Evolutionary conservation across 1,284 basidiomycete genomes (phyloP).

Genomic region (Fomitopsis palustris): DNA sequence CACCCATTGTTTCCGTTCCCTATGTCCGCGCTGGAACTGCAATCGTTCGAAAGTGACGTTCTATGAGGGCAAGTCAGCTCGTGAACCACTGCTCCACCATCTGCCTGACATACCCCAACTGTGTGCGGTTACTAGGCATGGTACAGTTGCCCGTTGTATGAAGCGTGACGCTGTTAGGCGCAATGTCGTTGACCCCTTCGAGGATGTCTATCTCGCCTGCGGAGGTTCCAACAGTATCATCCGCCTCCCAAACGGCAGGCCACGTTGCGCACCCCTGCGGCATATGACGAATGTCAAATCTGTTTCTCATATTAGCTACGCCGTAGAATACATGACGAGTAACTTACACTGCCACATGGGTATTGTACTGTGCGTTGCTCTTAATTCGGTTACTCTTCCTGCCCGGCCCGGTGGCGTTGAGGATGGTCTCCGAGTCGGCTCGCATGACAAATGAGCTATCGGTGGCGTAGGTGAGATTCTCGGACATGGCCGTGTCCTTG

Average conservation of each 20-base stretch:
- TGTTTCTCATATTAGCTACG: background rate
- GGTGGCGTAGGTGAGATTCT: constrained; percentile 30
- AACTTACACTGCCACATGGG: constrained; percentile 55
- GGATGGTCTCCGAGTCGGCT: constrained; percentile 45
- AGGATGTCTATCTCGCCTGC: constrained; percentile 35
- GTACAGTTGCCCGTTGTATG: constrained; percentile 51
- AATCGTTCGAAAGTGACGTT: constrained; percentile 13
- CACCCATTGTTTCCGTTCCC: constrained; percentile 59
- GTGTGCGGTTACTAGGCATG: constrained; percentile 16
- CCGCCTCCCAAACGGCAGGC: constrained; percentile 52
- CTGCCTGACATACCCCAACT: constrained; percentile 21
- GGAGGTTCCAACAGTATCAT: constrained; percentile 30
- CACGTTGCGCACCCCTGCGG: constrained; percentile 64
- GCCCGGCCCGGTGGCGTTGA: constrained; percentile 46
- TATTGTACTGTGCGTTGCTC: constrained; percentile 49
- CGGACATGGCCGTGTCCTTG: constrained; percentile 27
- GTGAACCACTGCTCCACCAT: too few species aligned
- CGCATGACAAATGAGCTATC: constrained; percentile 38
- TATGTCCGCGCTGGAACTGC: constrained; percentile 27
- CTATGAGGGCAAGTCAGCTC: constrained; percentile 7
- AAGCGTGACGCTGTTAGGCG: constrained; percentile 49
- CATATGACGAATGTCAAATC: constrained; percentile 52
- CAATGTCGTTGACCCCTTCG: constrained; percentile 50
- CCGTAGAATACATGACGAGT: background rate
- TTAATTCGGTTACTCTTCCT: constrained; percentile 57